A percentile compares a stretch with the other conserved stretches of the same genome.
Conservation (phyloP, 1,284 basidiomycete genomes). For the Chiua sp. region DNA sequence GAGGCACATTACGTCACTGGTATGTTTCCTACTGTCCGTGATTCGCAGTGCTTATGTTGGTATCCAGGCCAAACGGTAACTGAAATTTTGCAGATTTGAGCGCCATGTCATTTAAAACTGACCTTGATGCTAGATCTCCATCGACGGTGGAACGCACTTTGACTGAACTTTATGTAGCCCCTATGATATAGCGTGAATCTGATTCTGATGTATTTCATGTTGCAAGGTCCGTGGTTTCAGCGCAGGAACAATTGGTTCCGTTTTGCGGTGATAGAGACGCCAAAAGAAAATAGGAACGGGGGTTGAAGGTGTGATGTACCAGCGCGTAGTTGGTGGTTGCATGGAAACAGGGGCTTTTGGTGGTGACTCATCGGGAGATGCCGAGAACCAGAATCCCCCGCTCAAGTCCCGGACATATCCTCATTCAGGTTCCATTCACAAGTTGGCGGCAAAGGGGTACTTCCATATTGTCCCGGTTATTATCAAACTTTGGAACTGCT, state of each 20-base stretch:
- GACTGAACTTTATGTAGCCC: constrained; percentile 14
- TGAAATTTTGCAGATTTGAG: neutral
- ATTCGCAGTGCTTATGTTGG: neutral
- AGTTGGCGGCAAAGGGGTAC: too few relatives aligned
- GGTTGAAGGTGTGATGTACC: neutral
- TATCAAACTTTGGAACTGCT: too few relatives aligned
- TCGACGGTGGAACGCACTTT: constrained; percentile 33
- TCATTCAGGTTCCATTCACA: too few relatives aligned
- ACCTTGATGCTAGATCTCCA: constrained; percentile 21
- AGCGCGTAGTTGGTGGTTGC: neutral
- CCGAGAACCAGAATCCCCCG: neutral
- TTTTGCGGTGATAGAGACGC: neutral
- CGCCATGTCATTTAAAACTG: neutral
- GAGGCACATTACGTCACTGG: constrained; percentile 45
- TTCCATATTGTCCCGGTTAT: too few relatives aligned
- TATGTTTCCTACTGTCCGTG: constrained; percentile 9
- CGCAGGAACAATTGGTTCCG: neutral
- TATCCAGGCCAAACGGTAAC: constrained; percentile 34
- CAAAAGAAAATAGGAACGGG: neutral
- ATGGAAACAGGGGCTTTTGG: neutral
- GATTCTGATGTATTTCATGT: neutral
- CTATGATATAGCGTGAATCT: neutral
- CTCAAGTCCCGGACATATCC: neutral
- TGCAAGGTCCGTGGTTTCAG: neutral
- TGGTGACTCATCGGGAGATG: neutral